Percentiles rank a stretch among this genome's conserved stretches.
phyloP scores from a whole-genome alignment of 2,329 filamentous ascomycete species.

The Aschersonia sp. region DNA sequence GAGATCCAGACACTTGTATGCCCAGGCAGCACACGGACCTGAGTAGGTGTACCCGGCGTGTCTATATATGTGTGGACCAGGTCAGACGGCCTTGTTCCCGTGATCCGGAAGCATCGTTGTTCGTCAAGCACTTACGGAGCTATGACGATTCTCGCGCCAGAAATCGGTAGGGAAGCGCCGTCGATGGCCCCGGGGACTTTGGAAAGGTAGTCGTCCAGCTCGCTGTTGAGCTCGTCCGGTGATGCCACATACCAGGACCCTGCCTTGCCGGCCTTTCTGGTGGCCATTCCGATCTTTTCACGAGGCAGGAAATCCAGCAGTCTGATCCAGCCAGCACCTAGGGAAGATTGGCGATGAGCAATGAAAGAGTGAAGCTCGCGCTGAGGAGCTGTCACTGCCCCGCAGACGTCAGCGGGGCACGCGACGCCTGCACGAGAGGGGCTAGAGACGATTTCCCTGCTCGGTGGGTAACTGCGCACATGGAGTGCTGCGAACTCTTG shows the following conservation, averaged over 20 bases:
- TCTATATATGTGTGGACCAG: conserved; percentile 27
- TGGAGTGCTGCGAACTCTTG: no score
- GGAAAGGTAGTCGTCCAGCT: conserved; percentile 64
- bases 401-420: no score
- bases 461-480: no score
- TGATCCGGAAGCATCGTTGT: no score
- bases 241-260: conserved; percentile 73
- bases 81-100: neutral
- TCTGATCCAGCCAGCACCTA: no score
- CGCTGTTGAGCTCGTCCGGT: conserved; percentile 38
- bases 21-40: conserved; percentile 82
- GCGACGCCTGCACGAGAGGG: no score
- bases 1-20: conserved; percentile 80
- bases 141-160: conserved; percentile 72
- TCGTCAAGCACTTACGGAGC: conserved; percentile 57
- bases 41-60: conserved; percentile 93
- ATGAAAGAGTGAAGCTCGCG: no score
- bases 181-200: conserved; percentile 53
- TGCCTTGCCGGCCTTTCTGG: conserved; percentile 41
- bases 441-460: no score
- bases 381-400: no score
- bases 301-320: no score
- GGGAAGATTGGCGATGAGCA: no score
- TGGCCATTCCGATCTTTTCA: neutral
- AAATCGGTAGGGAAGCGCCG: conserved; percentile 45